These are phyloP conservation scores for Neopestalotiopsis sp. DNA, from an alignment of 2,329 filamentous ascomycete genomes.

Conservation along the genomic window DNA sequence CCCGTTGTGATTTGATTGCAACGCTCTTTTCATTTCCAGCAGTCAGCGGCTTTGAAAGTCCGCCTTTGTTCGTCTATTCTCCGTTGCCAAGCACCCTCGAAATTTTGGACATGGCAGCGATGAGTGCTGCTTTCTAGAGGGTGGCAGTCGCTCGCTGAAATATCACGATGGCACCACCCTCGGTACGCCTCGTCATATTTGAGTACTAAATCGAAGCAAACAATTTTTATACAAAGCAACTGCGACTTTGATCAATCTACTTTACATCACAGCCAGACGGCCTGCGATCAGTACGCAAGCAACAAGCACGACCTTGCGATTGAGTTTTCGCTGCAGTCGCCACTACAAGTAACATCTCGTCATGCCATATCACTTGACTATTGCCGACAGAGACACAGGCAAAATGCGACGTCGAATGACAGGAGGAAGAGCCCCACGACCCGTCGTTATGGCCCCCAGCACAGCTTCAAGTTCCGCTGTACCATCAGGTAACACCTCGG, in stretches of 20 bases:
- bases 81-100: not conserved
- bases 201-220: constrained; percentile 21
- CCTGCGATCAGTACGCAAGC: constrained; percentile 3
- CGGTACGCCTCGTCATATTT: constrained; percentile 43
- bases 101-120: constrained; percentile 42
- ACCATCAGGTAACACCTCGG: constrained; percentile 42
- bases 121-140: constrained; percentile 58
- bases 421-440: constrained; percentile 38
- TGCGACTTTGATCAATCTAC: constrained; percentile 4
- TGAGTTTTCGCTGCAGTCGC: not conserved
- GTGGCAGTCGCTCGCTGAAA: constrained; percentile 51
- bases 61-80: not conserved
- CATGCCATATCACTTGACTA: constrained; percentile 13
- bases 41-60: not conserved
- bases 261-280: constrained; percentile 15
- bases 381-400: not conserved
- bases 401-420: constrained; percentile 33
- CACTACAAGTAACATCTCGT: constrained; percentile 15
- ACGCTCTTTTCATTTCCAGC: not conserved
- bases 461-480: constrained; percentile 43
- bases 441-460: constrained; percentile 26
- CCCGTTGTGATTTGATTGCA: constrained; percentile 3
- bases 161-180: constrained; percentile 63
- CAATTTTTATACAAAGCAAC: not conserved
- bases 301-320: not conserved